Percentiles rank a stretch among this genome's conserved stretches.
These are phyloP conservation scores for Cryphonectria radicalis DNA, from an alignment of 2,329 filamentous ascomycete species.

Conservation along the genomic window DNA sequence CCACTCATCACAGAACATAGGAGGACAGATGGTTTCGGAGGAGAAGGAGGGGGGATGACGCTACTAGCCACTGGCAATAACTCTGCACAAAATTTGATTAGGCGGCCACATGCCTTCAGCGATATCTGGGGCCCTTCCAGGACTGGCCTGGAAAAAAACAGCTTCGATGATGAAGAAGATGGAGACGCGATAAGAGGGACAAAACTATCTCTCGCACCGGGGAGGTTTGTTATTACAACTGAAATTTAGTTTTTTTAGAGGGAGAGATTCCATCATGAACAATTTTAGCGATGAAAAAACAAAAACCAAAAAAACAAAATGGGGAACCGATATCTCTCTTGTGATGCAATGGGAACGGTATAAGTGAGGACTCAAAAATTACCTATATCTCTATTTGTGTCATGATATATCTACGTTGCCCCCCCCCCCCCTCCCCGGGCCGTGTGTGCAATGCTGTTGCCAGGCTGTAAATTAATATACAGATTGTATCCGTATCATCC, in stretches of 20 bases:
- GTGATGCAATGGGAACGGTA: background rate
- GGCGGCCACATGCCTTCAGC: background rate
- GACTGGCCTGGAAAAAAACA: slow-evolving; percentile 18
- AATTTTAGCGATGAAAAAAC: background rate
- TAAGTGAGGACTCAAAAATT: background rate
- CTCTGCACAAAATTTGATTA: slow-evolving; percentile 21
- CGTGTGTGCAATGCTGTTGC: background rate
- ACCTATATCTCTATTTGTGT: background rate
- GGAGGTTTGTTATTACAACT: slow-evolving; percentile 18
- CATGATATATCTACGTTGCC: background rate
- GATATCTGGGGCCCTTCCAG: slow-evolving; percentile 6
- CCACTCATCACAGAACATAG: slow-evolving; percentile 4
- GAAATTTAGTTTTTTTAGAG: background rate
- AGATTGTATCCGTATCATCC: slow-evolving; percentile 1
- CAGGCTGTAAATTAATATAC: background rate
- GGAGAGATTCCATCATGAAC: slow-evolving; percentile 10
- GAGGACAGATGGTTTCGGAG: slow-evolving; percentile 1
- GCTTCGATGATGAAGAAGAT: slow-evolving; percentile 15
- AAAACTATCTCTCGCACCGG: slow-evolving; percentile 19
- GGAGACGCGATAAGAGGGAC: slow-evolving; percentile 13
- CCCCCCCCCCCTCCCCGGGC: background rate
- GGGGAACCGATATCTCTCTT: background rate
- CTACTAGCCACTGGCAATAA: slow-evolving; percentile 17
- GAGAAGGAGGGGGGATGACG: slow-evolving; percentile 20
- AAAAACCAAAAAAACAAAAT: background rate